Conservation (phyloP, 169 alveolate species). For the Babesia ovis region DNA sequence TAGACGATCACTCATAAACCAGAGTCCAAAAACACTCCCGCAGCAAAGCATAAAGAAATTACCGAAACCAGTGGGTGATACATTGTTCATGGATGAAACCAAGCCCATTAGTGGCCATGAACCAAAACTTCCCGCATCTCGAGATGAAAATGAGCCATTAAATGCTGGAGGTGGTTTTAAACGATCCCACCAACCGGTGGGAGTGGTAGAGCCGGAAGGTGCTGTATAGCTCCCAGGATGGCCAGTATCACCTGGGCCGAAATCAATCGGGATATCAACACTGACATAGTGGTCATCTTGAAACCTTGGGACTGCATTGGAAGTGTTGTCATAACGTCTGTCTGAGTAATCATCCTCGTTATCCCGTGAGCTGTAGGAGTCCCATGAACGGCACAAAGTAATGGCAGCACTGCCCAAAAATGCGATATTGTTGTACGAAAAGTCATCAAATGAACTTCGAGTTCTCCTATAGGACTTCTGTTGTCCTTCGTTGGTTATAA, state of each 20-base stretch:
- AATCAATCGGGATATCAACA: conserved; percentile 27
- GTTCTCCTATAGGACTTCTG: not conserved
- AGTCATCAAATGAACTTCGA: not conserved
- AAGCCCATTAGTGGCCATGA: conserved; percentile 13
- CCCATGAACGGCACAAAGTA: conserved; percentile 30
- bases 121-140: conserved; percentile 2
- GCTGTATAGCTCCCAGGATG: not conserved
- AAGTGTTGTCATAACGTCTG: not conserved
- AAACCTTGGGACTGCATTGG: not conserved
- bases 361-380: not conserved
- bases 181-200: not conserved
- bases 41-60: conserved; percentile 65
- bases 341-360: not conserved
- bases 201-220: not conserved
- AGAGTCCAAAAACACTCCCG: conserved; percentile 65
- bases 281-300: conserved; percentile 13
- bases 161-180: not conserved
- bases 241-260: not conserved
- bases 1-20: conserved; percentile 68
- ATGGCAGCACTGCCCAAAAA: conserved; percentile 15
- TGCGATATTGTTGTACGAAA: not conserved
- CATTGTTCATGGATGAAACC: conserved; percentile 7
- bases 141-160: not conserved
- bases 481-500: not conserved
- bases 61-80: conserved; percentile 34